A percentile compares a stretch with the other conserved stretches of the same genome.
These are phyloP conservation scores for Imleria badia DNA, from an alignment of 768 basidiomycete species.

Conservation along the genomic window DNA sequence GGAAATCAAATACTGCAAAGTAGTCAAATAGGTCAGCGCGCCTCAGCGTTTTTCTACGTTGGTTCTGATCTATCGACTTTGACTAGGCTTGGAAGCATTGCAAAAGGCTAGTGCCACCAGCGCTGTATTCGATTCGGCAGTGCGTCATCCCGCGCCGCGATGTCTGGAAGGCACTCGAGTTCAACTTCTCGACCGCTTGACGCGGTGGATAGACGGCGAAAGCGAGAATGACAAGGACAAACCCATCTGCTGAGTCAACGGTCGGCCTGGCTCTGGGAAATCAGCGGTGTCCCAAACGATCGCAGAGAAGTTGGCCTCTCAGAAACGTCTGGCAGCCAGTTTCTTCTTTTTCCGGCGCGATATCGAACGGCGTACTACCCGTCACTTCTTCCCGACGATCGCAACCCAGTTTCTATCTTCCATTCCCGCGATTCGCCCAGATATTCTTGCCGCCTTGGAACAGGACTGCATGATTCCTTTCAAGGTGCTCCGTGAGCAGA, in stretches of 20 bases:
- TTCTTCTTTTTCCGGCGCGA: constrained; percentile 34
- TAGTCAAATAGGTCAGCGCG: neutral
- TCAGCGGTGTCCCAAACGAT: constrained; percentile 29
- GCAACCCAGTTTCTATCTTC: constrained; percentile 27
- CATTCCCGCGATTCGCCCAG: constrained; percentile 15
- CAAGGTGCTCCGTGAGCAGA: constrained; percentile 24
- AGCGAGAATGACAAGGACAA: neutral
- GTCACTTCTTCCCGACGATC: constrained; percentile 29
- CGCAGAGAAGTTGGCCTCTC: constrained; percentile 14
- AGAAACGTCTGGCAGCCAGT: constrained; percentile 27
- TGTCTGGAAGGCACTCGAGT: constrained; percentile 16
- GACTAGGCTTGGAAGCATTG: constrained; percentile 5
- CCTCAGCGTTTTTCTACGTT: neutral
- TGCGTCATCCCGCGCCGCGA: constrained; percentile 6
- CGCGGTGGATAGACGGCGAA: constrained; percentile 7
- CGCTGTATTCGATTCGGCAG: constrained; percentile 11
- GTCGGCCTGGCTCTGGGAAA: constrained; percentile 18
- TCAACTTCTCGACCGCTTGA: constrained; percentile 6
- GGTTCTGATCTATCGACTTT: neutral
- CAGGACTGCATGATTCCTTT: constrained; percentile 16
- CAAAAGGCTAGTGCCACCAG: constrained; percentile 12
- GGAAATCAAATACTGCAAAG: constrained; percentile 16
- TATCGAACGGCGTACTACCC: constrained; percentile 16
- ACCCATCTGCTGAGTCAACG: constrained; percentile 22
- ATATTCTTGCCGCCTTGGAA: constrained; percentile 18